Evolutionary conservation across 202 grass and related monocot species (phyloP), one percentile per base, ranked within the genome.

Genomic region (Setaria viridis): DNA sequence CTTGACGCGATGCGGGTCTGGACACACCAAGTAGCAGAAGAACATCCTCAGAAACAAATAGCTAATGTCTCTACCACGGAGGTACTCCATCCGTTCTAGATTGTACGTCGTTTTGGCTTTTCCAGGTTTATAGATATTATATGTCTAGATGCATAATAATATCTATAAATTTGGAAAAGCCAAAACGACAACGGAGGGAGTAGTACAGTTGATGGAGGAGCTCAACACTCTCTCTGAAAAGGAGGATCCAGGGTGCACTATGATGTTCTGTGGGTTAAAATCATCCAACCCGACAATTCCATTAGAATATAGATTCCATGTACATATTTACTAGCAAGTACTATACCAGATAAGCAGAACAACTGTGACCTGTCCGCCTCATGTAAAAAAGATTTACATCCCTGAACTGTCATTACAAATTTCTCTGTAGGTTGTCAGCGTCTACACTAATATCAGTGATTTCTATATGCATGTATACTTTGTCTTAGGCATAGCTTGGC

Each of bases 341-440:
- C 60, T 63, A 29, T 48, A 34, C 9, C 49, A 67, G 69, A 49
- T 1, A 65, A 86, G 74, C 25, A 67, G 71, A 67, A 73, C 19
- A 87, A 87, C 39, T 66, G 49, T 55, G 57, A 76, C 42, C 80
- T 89, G 76, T 84, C 72, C 72, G 76, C 67, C 30, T 82, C 70
- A 77, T 79, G 81, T 78, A 78, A 85, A 77, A 77, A 89, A 67
- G 80, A 89, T 92, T 89, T 92, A 92, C 91, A 89, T 83, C 68
- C 69, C 82, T 79, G 86, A 86, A 80, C 74, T 75, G 79, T 57
- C 60, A 72, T 82, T 86, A 91, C 82, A 84, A 89, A 89, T 83
- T 89, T 80, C 80, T 80, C 70, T 46, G 69, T 87, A 89, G 73
- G 68, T 78, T 80, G 76, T 89, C 76, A 92, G 87, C 65, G 49